Conservation (phyloP, 2,329 filamentous ascomycete genomes). For the Rasamsonia emersonii region DNA sequence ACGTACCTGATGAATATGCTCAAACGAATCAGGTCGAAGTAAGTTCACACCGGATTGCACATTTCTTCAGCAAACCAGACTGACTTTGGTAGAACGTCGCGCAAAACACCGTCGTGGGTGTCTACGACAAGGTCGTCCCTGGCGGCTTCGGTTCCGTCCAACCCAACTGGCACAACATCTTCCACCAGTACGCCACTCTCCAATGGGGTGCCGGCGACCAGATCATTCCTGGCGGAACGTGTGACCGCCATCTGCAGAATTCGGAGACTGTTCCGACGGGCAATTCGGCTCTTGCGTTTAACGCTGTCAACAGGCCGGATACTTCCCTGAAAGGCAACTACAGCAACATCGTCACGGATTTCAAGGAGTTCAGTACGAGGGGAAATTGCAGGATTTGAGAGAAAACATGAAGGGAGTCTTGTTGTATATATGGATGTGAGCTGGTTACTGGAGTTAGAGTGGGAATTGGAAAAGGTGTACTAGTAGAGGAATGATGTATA, state of each 20-base stretch:
- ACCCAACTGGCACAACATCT: conserved; percentile 4
- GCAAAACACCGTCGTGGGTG: conserved; percentile 6
- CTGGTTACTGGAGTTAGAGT: too few species aligned
- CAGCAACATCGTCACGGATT: conserved; percentile 5
- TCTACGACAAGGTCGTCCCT: conserved; percentile 6
- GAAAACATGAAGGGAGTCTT: too few species aligned
- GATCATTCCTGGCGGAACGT: conserved; percentile 5
- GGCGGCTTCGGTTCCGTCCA: conserved; percentile 5
- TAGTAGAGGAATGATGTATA: too few species aligned
- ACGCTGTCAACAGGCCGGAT: background rate
- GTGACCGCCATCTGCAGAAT: conserved; percentile 5
- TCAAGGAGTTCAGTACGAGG: conserved; percentile 4
- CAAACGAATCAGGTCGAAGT: conserved; percentile 5
- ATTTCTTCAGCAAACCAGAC: background rate
- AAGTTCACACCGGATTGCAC: background rate
- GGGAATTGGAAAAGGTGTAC: too few species aligned
- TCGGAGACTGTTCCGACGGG: conserved; percentile 4
- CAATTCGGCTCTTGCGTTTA: background rate
- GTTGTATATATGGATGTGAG: too few species aligned
- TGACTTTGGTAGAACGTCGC: conserved; percentile 4
- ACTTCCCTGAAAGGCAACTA: conserved; percentile 4
- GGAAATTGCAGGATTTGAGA: conserved; percentile 1
- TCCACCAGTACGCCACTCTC: conserved; percentile 6
- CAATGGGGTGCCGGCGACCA: conserved; percentile 4
- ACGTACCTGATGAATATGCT: conserved; percentile 6